Conservation (phyloP, 768 basidiomycete genomes). For the Hericium erinaceus region DNA sequence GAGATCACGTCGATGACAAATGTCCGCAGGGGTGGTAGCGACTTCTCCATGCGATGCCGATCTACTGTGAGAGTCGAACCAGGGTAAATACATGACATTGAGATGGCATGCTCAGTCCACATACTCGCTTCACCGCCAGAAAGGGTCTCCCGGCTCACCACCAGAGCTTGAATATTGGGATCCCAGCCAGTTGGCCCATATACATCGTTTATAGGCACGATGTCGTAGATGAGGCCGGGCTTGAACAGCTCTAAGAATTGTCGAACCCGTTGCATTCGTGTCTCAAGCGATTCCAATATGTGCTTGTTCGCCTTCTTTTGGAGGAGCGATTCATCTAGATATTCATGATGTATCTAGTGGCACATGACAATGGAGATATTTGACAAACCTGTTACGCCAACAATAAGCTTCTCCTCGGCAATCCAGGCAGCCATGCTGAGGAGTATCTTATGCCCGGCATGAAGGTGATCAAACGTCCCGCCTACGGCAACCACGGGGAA, state of each 20-base stretch:
- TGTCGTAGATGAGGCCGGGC: constrained; percentile 52
- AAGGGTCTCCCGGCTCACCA: constrained; percentile 85
- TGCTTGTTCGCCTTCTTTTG: constrained; percentile 61
- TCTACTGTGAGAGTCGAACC: constrained; percentile 40
- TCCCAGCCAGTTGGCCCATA: constrained; percentile 90
- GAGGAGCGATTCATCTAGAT: constrained; percentile 59
- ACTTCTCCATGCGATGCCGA: constrained; percentile 42
- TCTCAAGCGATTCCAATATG: constrained; percentile 51
- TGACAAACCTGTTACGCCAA: constrained; percentile 76
- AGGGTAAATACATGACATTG: no score
- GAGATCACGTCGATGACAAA: constrained; percentile 91
- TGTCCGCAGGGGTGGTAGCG: constrained; percentile 49
- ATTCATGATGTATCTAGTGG: background rate
- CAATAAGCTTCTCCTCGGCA: constrained; percentile 67
- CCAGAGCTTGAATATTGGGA: constrained; percentile 80
- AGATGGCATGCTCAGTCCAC: background rate
- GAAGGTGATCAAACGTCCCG: constrained; percentile 97
- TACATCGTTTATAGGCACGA: constrained; percentile 74
- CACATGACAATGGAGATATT: background rate
- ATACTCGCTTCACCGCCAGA: constrained; percentile 65
- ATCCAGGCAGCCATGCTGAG: constrained; percentile 89
- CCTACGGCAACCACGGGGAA: constrained; percentile 79
- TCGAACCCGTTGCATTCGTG: constrained; percentile 50
- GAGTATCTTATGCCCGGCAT: constrained; percentile 94
- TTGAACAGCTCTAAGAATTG: constrained; percentile 65